These are phyloP conservation scores for Candida sojae DNA, from an alignment of 1,139 yeast genomes.

Conservation along the genomic window DNA sequence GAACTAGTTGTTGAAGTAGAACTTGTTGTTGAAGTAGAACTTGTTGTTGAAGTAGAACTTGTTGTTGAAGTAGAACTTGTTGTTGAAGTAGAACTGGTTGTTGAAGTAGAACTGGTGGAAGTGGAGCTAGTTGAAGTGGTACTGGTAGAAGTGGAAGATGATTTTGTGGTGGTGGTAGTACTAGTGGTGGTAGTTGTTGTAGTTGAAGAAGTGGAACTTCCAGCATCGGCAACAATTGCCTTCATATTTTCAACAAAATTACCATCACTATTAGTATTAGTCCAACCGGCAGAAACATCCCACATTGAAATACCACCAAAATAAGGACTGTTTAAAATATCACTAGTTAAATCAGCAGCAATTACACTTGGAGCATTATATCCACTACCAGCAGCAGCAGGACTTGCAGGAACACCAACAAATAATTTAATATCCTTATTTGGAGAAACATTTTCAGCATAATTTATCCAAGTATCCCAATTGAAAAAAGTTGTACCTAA, in stretches of 20 bases:
- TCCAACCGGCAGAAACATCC: constrained; percentile 85
- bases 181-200: constrained; percentile 10
- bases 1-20: too few species aligned
- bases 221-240: constrained; percentile 17
- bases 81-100: constrained; percentile 8
- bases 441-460: constrained; percentile 63
- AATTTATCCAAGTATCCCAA: constrained; percentile 82
- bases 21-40: not conserved
- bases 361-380: constrained; percentile 24
- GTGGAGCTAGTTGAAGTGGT: constrained; percentile 9
- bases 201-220: constrained; percentile 11
- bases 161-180: constrained; percentile 8
- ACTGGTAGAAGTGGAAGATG: constrained; percentile 13
- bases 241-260: constrained; percentile 47
- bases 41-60: constrained; percentile 6
- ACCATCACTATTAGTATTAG: constrained; percentile 50
- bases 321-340: constrained; percentile 39
- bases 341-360: constrained; percentile 23
- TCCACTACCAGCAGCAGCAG: constrained; percentile 61
- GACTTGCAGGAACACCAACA: constrained; percentile 75
- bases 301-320: constrained; percentile 90
- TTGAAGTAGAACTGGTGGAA: constrained; percentile 10
- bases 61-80: constrained; percentile 12
- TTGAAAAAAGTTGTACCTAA: constrained; percentile 60
- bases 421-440: constrained; percentile 65